Evolutionary conservation across 2,329 filamentous ascomycete species (phyloP).

Genomic region (Madurella mycetomatis): DNA sequence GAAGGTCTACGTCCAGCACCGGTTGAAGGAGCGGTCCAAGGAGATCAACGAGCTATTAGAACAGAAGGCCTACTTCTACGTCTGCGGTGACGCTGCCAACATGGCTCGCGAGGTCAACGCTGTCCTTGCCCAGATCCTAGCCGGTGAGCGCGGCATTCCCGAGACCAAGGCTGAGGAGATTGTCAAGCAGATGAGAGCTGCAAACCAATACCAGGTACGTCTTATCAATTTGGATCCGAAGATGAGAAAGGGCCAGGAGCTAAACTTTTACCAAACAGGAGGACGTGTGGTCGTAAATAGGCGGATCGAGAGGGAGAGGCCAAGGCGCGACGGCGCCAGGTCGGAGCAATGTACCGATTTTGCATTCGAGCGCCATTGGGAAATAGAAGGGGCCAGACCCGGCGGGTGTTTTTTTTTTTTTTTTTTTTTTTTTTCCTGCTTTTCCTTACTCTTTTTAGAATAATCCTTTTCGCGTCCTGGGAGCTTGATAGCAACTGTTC

Average conservation of each 20-base stretch:
- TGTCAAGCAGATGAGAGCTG: constrained; percentile 92
- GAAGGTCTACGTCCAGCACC: constrained; percentile 97
- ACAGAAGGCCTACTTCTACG: constrained; percentile 91
- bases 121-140: constrained; percentile 80
- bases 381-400: constrained; percentile 11
- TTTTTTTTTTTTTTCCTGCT: background rate
- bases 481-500: background rate
- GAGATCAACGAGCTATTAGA: constrained; percentile 83
- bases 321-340: constrained; percentile 12
- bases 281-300: constrained; percentile 63
- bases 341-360: constrained; percentile 6
- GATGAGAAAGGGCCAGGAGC: constrained; percentile 9
- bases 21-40: constrained; percentile 74
- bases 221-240: constrained; percentile 4
- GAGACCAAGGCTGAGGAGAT: constrained; percentile 90
- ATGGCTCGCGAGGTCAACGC: constrained; percentile 94
- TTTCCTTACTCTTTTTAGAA: background rate
- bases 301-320: background rate
- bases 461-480: background rate
- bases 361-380: constrained; percentile 11
- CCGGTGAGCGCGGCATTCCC: constrained; percentile 74
- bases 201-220: constrained; percentile 90
- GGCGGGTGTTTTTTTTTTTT: background rate
- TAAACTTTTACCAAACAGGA: constrained; percentile 47
- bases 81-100: constrained; percentile 95